Evolutionary conservation across 1,284 basidiomycete genomes (phyloP), one percentile per base, ranked within the genome.

Genomic region (Sanghuangporus weigelae): DNA sequence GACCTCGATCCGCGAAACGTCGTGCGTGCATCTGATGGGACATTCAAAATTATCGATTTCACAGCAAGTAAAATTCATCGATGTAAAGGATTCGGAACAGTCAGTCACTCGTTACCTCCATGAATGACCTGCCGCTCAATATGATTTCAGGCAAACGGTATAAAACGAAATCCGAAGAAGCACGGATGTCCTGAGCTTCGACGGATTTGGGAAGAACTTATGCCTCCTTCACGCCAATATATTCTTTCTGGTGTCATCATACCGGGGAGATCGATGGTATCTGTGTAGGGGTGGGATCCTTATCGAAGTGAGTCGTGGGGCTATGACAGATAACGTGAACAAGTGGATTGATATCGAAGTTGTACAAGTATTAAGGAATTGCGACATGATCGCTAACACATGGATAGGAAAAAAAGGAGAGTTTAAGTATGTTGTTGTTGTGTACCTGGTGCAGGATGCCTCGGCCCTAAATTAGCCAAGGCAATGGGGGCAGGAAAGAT

Each of bases 1-100:
- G 55, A 57, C 36, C 36, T 57, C 8, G 31, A 57, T 12, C 36
- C 35, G 4, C 55, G 55, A 35, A 57, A 57, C n/a, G 36, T 57
- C n/a, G 55, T 42, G 21, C 35, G 55, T 38, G 55, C 31, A 19
- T 4, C 31, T 21, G 55, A 57, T 39, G 55, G 55, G n/a, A 26
- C 55, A 35, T 57, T 39, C 40, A 57, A 39, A 57, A 42, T 57
- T 35, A 39, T 57, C 40, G 55, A 57, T 23, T 57, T 57, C 55
- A 39, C 36, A 57, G 11, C 36, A 21, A 39, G 36, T 12, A 23
- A 35, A 35, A 7, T 39, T 10, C 55, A 57, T 38, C 19, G n/a
- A 3, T 57, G 55, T 42, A 26, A 23, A 38, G 51, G 51, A 54
- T 19, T 54, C 51, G 36, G 51, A 21, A 16, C 16, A 23, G 51